Conservation (phyloP, 345 rosid species). For the Cardamine occulta region DNA sequence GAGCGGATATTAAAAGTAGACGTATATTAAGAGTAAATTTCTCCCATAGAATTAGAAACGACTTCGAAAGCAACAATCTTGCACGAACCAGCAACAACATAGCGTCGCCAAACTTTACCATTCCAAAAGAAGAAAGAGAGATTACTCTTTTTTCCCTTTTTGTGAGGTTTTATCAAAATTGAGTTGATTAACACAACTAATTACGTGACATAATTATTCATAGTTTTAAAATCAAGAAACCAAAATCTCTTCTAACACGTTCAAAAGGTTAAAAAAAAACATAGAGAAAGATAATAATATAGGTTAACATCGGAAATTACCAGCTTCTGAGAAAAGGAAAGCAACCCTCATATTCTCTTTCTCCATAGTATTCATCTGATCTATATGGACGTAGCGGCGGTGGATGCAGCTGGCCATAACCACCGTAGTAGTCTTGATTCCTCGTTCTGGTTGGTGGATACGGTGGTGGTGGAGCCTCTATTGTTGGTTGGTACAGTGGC, state of each 20-base stretch:
- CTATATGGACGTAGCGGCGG: conserved; percentile 35
- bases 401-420: conserved; percentile 34
- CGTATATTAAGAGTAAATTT: not conserved
- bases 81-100: conserved; percentile 42
- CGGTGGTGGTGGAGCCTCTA: conserved; percentile 42
- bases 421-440: conserved; percentile 26
- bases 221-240: not conserved
- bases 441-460: conserved; percentile 34
- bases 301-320: conserved; percentile 3
- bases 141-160: not conserved
- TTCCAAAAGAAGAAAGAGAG: conserved; percentile 6
- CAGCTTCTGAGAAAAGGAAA: conserved; percentile 40
- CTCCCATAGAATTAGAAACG: conserved; percentile 26
- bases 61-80: conserved; percentile 37
- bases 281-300: not conserved
- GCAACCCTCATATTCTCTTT: conserved; percentile 39
- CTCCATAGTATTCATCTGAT: conserved; percentile 39
- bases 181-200: conserved; percentile 1
- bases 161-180: not conserved
- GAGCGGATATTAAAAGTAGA: conserved; percentile 2
- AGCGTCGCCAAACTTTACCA: conserved; percentile 35
- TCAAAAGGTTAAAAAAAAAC: not conserved
- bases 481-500: conserved; percentile 18
- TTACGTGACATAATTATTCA: not conserved
- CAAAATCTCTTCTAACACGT: not conserved